phyloP scores from a whole-genome alignment of 345 rosid genomes.

The Citrus mangshanensis region DNA sequence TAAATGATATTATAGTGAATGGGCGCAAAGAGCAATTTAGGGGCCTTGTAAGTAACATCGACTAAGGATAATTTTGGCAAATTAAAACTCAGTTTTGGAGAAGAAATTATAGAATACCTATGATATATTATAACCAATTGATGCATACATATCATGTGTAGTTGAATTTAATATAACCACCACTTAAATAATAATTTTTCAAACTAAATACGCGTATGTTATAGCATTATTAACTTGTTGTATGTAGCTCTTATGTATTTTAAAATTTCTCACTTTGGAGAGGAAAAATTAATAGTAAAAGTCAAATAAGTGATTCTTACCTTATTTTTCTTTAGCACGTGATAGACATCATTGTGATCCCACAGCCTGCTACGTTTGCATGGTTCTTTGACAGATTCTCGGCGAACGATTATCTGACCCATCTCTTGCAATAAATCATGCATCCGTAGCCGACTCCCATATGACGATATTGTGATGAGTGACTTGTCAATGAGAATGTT shows the following conservation, averaged over 20 bases:
- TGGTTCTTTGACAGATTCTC: not conserved
- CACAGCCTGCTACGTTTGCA: conserved; percentile 10
- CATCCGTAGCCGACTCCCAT: conserved; percentile 17
- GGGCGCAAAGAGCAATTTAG: no score
- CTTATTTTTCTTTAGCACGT: not conserved
- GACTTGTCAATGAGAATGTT: conserved; percentile 22
- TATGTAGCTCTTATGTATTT: no score
- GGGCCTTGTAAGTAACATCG: no score
- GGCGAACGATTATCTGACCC: conserved; percentile 11
- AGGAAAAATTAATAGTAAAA: not conserved
- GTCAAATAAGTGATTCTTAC: not conserved
- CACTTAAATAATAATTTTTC: fast-evolving
- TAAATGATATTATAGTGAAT: no score
- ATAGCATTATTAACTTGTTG: fast-evolving
- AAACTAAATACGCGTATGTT: no score
- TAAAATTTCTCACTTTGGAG: no score
- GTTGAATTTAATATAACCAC: no score
- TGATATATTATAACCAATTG: no score
- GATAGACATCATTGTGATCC: not conserved
- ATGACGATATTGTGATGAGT: conserved; percentile 20
- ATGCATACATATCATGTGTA: fast-evolving
- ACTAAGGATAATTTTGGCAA: no score
- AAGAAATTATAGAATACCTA: no score
- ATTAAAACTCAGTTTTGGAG: no score
- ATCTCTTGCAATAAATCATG: conserved; percentile 42